A percentile compares a stretch with the other conserved stretches of the same genome.
Conservation (phyloP, 371 early-diverging fungal genomes). For the Mortierella polycephala region DNA sequence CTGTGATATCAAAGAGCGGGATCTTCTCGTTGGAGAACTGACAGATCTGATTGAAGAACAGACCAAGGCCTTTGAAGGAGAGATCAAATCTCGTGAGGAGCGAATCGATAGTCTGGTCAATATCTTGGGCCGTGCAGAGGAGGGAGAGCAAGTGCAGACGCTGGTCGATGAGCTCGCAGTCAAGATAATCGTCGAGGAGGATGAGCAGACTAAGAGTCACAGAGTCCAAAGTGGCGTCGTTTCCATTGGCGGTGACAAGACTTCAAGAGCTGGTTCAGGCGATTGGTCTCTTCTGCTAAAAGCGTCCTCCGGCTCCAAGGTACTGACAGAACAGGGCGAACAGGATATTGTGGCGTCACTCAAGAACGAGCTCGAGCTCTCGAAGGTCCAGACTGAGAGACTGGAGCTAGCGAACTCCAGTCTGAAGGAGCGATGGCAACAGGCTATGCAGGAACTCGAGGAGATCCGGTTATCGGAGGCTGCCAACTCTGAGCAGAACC, state of each 20-base stretch:
- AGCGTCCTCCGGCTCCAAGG: conserved; percentile 8
- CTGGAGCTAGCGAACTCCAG: conserved; percentile 41
- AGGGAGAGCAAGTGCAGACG: conserved; percentile 37
- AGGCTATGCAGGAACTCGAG: conserved; percentile 44
- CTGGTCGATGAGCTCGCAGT: conserved; percentile 40
- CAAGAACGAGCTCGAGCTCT: conserved; percentile 34
- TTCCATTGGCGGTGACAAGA: background rate
- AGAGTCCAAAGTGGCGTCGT: conserved; percentile 14
- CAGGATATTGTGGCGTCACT: conserved; percentile 34
- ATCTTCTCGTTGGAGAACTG: conserved; percentile 45
- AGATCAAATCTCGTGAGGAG: conserved; percentile 38
- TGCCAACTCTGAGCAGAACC: conserved; percentile 12
- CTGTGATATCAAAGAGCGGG: conserved; percentile 48
- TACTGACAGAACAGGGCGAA: conserved; percentile 1
- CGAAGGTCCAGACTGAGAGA: conserved; percentile 22
- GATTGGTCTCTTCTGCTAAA: conserved; percentile 44
- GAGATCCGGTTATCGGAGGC: conserved; percentile 34
- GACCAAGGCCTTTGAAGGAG: conserved; percentile 24
- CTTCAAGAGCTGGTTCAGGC: conserved; percentile 1
- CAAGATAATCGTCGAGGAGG: conserved; percentile 37
- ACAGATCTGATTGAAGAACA: conserved; percentile 43
- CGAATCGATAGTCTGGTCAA: conserved; percentile 29
- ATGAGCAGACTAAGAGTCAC: conserved; percentile 24
- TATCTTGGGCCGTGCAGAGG: conserved; percentile 28
- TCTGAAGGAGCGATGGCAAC: conserved; percentile 49